Percentiles rank a stretch among this genome's conserved stretches.
phyloP scores from a whole-genome alignment of 2,329 filamentous ascomycete genomes.

The Stenocarpella maydis region DNA sequence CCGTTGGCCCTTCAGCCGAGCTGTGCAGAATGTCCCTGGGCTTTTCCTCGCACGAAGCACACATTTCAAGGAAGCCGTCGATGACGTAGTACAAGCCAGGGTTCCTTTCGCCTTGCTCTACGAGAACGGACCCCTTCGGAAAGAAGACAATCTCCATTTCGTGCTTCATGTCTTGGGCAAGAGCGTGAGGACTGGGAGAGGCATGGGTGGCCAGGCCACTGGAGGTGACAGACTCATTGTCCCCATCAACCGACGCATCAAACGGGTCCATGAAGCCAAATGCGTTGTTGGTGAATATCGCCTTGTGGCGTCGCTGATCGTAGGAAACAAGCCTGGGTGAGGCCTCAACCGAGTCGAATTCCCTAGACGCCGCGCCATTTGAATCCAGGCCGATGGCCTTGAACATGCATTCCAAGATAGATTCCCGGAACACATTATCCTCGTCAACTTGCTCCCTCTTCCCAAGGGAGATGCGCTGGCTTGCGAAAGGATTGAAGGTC shows the following conservation, averaged over 20 bases:
- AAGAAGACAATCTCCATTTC: slow-evolving; percentile 98
- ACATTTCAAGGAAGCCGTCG: slow-evolving; percentile 95
- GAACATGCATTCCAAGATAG: slow-evolving; percentile 94
- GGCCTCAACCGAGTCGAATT: slow-evolving; percentile 79
- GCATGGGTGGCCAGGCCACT: slow-evolving; percentile 68
- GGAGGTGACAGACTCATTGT: slow-evolving; percentile 85
- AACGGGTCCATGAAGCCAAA: slow-evolving; percentile 92
- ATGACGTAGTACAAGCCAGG: slow-evolving; percentile 97
- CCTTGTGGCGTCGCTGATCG: slow-evolving; percentile 82
- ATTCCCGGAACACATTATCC: slow-evolving; percentile 86
- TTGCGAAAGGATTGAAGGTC: slow-evolving; percentile 65
- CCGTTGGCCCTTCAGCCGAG: slow-evolving; percentile 46
- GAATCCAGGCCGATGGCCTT: slow-evolving; percentile 87
- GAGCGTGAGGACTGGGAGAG: slow-evolving; percentile 69
- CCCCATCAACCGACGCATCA: slow-evolving; percentile 79
- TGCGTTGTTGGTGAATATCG: slow-evolving; percentile 80
- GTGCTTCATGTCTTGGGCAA: slow-evolving; percentile 83
- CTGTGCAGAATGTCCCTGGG: slow-evolving; percentile 51
- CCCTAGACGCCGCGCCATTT: slow-evolving; percentile 69
- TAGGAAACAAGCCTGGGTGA: slow-evolving; percentile 87
- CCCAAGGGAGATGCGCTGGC: slow-evolving; percentile 64
- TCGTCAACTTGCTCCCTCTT: slow-evolving; percentile 86
- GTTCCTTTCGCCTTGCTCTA: slow-evolving; percentile 97
- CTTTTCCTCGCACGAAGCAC: slow-evolving; percentile 75
- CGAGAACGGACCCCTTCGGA: slow-evolving; percentile 89